Conservation (phyloP, 2,329 filamentous ascomycete genomes). For the Pestalotiopsis sp. region DNA sequence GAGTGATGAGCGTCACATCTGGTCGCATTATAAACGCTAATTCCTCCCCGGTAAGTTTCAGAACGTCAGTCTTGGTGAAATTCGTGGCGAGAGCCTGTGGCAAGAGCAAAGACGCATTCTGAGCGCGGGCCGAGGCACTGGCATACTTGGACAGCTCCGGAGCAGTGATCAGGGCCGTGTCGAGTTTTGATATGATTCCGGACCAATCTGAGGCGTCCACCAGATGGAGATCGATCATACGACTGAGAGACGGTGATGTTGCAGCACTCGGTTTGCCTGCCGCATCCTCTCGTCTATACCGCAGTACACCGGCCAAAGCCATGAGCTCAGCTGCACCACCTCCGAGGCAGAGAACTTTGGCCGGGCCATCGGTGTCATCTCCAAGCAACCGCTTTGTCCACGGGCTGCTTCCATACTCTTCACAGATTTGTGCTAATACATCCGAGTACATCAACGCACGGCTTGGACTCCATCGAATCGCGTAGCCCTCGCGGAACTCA, state of each 20-base stretch:
- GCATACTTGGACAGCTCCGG: conserved; percentile 22
- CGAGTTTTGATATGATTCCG: conserved; percentile 17
- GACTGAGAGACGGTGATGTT: neutral
- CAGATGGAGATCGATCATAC: conserved; percentile 16
- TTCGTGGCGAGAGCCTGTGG: conserved; percentile 13
- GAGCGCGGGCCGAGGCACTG: conserved; percentile 19
- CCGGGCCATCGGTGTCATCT: conserved; percentile 8
- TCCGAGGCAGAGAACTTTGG: conserved; percentile 20
- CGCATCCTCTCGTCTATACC: neutral
- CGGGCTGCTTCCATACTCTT: conserved; percentile 15
- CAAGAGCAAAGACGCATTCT: conserved; percentile 18
- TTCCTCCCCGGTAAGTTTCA: conserved; percentile 15
- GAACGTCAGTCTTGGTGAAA: conserved; percentile 17
- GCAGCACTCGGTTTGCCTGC: neutral
- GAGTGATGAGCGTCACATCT: conserved; percentile 16
- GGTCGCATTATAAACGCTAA: conserved; percentile 17
- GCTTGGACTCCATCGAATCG: conserved; percentile 23
- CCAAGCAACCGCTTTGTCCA: conserved; percentile 17
- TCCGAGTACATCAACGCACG: conserved; percentile 19
- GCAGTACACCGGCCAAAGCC: conserved; percentile 13
- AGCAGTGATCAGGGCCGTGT: conserved; percentile 17
- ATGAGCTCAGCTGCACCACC: conserved; percentile 21
- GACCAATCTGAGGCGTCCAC: conserved; percentile 20
- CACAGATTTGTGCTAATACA: conserved; percentile 20
- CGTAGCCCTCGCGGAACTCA: conserved; percentile 21